Evolutionary conservation across 768 basidiomycete genomes (phyloP), one percentile per base, ranked within the genome.

Genomic region (Russula emetica): DNA sequence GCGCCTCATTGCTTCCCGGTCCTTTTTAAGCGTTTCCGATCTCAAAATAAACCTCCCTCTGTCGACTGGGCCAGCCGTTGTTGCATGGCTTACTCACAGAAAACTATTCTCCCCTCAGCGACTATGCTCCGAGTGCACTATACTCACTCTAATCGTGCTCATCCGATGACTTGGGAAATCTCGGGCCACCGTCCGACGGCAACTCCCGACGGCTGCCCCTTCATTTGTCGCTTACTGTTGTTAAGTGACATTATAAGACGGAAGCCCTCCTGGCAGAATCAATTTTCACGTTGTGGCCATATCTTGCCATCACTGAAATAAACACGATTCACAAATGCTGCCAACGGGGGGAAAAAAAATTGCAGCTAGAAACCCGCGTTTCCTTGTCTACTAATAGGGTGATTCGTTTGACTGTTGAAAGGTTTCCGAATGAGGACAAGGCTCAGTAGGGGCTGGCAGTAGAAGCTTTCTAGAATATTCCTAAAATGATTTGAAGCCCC

Each of bases 381-480:
- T 32, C 58, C 40, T 60, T 54, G 52, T 61, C 2, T 22, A 36
- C 52, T 7, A 45, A 38, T 53, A 24, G 32, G 42, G 52, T 45
- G 22, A 54, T 22, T 18, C 58, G 3, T 52, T 60, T 60, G 58
- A 42, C 26, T 1, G 10, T 28, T 53, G 8, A 49, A 50, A 11
- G 28, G 26, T 2, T 45, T 40, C 55, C 55, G 10, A 28, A 58
- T 47, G 14, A 47, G 18, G 30, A 2, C 14, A 54, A 24, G 34
- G 13, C 14, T 3, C 34, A 22, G 5, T n/a, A n/a, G n/a, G 20
- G n/a, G 44, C 44, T 45, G 44, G 44, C 7, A n/a, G 44, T 45
- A 11, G 20, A 47, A 47, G 45, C n/a, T 24, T 47, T 47, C 45
- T 47, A 22, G 45, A 47, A 47, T 22, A 11, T 22, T 47, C 44